phyloP scores from a whole-genome alignment of 2,329 filamentous ascomycete species.

The Boeremia exigua region DNA sequence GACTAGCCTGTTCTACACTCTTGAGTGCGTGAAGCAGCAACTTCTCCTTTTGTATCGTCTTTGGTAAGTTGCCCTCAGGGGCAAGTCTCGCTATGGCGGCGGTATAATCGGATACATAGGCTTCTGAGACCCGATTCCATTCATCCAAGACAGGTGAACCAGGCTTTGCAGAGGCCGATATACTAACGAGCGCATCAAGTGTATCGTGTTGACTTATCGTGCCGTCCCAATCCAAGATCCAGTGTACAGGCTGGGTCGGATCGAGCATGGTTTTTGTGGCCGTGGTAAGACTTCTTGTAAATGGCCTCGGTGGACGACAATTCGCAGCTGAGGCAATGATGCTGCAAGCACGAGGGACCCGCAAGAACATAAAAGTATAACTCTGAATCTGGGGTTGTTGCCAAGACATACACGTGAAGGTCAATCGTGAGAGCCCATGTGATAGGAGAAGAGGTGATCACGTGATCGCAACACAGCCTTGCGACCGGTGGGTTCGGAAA shows the following conservation, averaged over 20 bases:
- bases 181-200: slow-evolving; percentile 49
- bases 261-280: slow-evolving; percentile 6
- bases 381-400: neutral
- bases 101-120: slow-evolving; percentile 51
- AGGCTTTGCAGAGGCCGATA: slow-evolving; percentile 42
- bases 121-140: slow-evolving; percentile 50
- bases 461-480: neutral
- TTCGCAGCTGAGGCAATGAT: no score
- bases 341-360: neutral
- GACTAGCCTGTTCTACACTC: slow-evolving; percentile 50
- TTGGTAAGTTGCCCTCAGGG: slow-evolving; percentile 35
- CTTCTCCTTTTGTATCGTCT: slow-evolving; percentile 44
- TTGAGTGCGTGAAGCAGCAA: slow-evolving; percentile 46
- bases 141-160: slow-evolving; percentile 24
- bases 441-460: neutral
- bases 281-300: slow-evolving; percentile 17
- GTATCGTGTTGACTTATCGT: slow-evolving; percentile 56
- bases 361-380: neutral
- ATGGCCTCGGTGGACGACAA: neutral
- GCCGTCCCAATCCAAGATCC: slow-evolving; percentile 57
- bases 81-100: slow-evolving; percentile 37
- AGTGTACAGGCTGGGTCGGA: slow-evolving; percentile 32
- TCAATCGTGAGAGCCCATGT: neutral
- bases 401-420: neutral
- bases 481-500: neutral